A percentile compares a stretch with the other conserved stretches of the same genome.
These are phyloP conservation scores for Trichoderma polysporum DNA, from an alignment of 2,329 filamentous ascomycete species.

Conservation along the genomic window DNA sequence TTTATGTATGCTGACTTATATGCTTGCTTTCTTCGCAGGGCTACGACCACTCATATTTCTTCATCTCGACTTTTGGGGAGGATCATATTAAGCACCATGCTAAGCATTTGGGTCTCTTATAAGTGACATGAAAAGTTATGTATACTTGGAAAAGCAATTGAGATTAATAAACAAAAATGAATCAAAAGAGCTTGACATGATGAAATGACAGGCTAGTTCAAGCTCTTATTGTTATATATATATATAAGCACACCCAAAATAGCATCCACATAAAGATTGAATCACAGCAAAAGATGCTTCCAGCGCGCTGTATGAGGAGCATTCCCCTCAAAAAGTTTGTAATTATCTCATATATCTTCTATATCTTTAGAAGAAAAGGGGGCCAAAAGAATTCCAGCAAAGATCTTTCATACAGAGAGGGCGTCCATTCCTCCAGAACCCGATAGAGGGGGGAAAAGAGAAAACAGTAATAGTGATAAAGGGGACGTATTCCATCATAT, in stretches of 20 bases:
- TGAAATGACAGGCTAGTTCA: not conserved
- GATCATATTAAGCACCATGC: constrained; percentile 92
- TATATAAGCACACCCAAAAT: not conserved
- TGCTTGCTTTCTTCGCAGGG: constrained; percentile 48
- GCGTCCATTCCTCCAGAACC: not conserved
- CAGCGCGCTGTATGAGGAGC: not conserved
- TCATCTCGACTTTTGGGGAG: constrained; percentile 85
- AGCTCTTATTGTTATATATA: not conserved
- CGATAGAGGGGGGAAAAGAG: not conserved
- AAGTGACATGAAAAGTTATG: constrained; percentile 10
- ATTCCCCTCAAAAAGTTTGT: not conserved
- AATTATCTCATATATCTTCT: not conserved
- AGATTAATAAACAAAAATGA: too few relatives aligned
- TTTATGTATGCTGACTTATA: constrained; percentile 8
- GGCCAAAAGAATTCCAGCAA: not conserved
- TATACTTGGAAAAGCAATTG: not conserved
- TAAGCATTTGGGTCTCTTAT: constrained; percentile 64
- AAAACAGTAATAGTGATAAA: not conserved
- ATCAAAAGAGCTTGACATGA: not conserved
- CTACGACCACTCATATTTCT: constrained; percentile 98
- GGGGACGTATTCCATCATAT: not conserved
- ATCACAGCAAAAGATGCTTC: not conserved
- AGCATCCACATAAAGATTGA: not conserved
- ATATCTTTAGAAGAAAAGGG: not conserved
- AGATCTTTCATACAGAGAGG: not conserved